Conservation (phyloP, 768 basidiomycete genomes). For the Tubosaeta sp. region DNA sequence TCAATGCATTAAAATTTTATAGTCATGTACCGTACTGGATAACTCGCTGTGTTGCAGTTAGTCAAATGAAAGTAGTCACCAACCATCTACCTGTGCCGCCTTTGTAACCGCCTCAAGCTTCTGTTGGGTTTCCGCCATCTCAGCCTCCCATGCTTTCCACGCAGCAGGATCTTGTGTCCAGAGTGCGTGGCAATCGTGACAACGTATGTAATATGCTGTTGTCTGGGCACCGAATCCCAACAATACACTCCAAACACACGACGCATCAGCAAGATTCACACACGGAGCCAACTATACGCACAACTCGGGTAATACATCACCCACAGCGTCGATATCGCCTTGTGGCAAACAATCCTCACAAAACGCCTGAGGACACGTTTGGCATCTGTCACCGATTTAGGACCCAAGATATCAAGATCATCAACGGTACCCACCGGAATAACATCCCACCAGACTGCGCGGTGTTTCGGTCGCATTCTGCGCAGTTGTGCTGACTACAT, state of each 20-base stretch:
- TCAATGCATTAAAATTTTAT: not conserved
- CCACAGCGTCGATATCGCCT: constrained; percentile 48
- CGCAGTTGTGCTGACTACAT: constrained; percentile 53
- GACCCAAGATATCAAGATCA: not conserved
- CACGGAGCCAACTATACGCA: constrained; percentile 25
- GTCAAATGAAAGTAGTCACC: not conserved
- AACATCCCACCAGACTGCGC: constrained; percentile 52
- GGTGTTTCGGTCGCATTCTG: constrained; percentile 40
- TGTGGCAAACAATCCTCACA: constrained; percentile 59
- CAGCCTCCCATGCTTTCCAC: constrained; percentile 43
- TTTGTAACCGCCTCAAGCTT: constrained; percentile 26
- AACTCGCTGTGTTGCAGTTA: not conserved
- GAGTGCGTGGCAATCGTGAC: constrained; percentile 43
- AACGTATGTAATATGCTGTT: constrained; percentile 47
- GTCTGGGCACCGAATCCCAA: constrained; percentile 35
- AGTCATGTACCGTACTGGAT: not conserved
- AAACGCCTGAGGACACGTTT: constrained; percentile 54
- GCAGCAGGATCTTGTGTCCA: constrained; percentile 32
- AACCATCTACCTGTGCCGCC: not conserved
- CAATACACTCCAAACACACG: constrained; percentile 30
- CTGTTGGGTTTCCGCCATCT: constrained; percentile 35
- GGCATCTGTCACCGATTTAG: constrained; percentile 40
- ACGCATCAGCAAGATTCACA: constrained; percentile 9
- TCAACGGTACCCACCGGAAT: constrained; percentile 40
- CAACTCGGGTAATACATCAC: constrained; percentile 57